phyloP scores from a whole-genome alignment of 306 rosid genomes.

The Begonia loranthoides region DNA sequence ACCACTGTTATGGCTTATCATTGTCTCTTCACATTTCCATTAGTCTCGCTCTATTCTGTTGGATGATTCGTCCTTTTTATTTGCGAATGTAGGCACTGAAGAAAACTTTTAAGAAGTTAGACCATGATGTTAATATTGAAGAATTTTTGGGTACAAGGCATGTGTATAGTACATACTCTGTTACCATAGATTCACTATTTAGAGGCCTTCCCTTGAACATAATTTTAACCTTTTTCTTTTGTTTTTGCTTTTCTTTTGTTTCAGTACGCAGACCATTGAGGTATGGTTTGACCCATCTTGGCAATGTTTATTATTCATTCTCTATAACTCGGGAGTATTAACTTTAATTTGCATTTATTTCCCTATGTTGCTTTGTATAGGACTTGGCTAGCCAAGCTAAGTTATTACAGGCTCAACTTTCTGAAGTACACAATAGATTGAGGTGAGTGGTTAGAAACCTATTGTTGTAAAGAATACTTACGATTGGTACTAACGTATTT shows the following conservation, averaged over 20 bases:
- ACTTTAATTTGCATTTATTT: too few species aligned
- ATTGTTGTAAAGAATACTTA: background rate
- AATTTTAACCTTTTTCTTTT: background rate
- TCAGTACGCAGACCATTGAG: slow-evolving; percentile 74
- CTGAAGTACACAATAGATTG: slow-evolving; percentile 54
- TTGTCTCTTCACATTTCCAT: too few species aligned
- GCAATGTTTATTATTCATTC: too few species aligned
- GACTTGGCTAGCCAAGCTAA: slow-evolving; percentile 44
- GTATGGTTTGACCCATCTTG: slow-evolving; percentile 16
- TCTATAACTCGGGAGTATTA: too few species aligned
- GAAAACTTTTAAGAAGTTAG: slow-evolving; percentile 75
- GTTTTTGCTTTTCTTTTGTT: slow-evolving; percentile 12
- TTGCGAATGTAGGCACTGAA: slow-evolving; percentile 52
- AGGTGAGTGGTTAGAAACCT: slow-evolving; percentile 24
- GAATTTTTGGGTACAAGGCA: slow-evolving; percentile 65
- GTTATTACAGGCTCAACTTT: slow-evolving; percentile 34
- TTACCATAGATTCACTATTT: background rate
- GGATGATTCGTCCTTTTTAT: slow-evolving; percentile 13
- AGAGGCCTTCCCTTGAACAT: background rate
- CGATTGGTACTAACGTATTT: background rate
- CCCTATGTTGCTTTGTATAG: slow-evolving; percentile 20
- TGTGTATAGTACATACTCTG: background rate
- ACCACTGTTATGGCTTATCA: slow-evolving; percentile 3
- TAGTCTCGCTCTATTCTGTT: too few species aligned
- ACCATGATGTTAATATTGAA: slow-evolving; percentile 67